A percentile compares a stretch with the other conserved stretches of the same genome.
These are phyloP conservation scores for Coelastrella sp. DNA, from an alignment of 139 green algal genomes.

Conservation along the genomic window DNA sequence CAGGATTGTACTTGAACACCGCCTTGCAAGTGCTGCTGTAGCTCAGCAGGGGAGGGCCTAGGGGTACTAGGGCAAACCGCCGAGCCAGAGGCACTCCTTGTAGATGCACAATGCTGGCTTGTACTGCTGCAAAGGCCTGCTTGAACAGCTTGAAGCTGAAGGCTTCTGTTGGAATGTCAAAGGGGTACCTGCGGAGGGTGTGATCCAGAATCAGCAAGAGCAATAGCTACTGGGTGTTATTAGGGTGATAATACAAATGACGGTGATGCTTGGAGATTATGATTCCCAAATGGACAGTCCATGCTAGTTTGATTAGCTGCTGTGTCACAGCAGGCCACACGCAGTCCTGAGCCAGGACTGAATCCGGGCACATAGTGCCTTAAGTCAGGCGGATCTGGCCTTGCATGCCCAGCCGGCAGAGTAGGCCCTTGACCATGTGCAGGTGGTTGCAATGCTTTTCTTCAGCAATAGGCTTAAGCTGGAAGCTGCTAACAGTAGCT, in stretches of 20 bases:
- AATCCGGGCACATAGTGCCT: no score
- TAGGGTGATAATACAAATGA: no score
- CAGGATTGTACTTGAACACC: conserved; percentile 71
- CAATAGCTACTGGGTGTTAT: background rate
- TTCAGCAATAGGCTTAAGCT: no score
- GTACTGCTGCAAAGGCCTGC: conserved; percentile 92
- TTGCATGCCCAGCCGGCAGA: no score
- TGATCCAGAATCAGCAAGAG: background rate
- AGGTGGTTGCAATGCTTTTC: no score
- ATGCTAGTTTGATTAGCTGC: no score
- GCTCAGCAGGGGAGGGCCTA: conserved; percentile 88
- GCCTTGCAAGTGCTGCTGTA: conserved; percentile 80
- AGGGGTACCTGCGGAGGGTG: conserved; percentile 69
- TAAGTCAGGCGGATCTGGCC: no score
- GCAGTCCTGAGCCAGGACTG: no score
- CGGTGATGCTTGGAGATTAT: no score
- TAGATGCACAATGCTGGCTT: conserved; percentile 94
- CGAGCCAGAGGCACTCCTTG: conserved; percentile 83
- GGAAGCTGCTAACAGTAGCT: no score
- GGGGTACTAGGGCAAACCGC: conserved; percentile 95
- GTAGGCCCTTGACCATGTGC: no score
- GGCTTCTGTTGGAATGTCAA: conserved; percentile 92
- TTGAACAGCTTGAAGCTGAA: conserved; percentile 91
- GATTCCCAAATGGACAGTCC: no score
- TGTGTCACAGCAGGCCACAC: background rate